Evolutionary conservation across 1,284 basidiomycete species (phyloP), one percentile per base, ranked within the genome.

Genomic region (Meripilus lineatus): DNA sequence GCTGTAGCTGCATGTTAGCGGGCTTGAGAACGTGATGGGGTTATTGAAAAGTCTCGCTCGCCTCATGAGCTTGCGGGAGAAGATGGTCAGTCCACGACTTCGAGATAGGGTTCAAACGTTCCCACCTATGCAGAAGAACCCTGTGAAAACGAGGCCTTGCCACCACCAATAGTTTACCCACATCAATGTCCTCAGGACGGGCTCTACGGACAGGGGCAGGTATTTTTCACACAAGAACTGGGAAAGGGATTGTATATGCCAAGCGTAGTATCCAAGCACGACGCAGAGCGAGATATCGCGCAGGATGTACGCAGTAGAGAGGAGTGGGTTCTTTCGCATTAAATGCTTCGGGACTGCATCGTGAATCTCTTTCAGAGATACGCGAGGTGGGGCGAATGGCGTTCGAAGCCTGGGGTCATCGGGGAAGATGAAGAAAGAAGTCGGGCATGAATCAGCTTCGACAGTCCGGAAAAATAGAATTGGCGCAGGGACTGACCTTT

Each of bases 131-230:
- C 67, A 68, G 63, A 71, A 74, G 30, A 74, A 65, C 20, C 71
- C 70, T 10, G 67, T 70, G 47, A 72, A 70, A 8, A 63, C 57
- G 20, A 75, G 57, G 8, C 72, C 70, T 52, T 73, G 71, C 62
- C 67, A 71, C 46, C 66, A 67, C 72, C 72, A 74, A 45, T 73
- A 74, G 5, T 59, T 47, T 11, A 65, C 20, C 72, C 72, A 75
- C 5, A 71, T 48, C 17, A 49, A 45, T 14, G 63, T n/a, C 71
- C 71, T 73, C 6, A 71, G 48, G 18, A 48, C 15, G 14, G 52
- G 47, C n/a, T n/a, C n/a, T n/a, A n/a, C n/a, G 54, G 39, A 8
- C 39, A 44, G 2, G 50, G 54, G 11, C 55, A 40, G 13, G 38
- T 24, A 17, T 50, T 48, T 17, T 64, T 61, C 24, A 64, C 54